These are phyloP conservation scores for Zoysia japonica DNA, from an alignment of 176 grass and related monocot genomes.

Conservation along the genomic window DNA sequence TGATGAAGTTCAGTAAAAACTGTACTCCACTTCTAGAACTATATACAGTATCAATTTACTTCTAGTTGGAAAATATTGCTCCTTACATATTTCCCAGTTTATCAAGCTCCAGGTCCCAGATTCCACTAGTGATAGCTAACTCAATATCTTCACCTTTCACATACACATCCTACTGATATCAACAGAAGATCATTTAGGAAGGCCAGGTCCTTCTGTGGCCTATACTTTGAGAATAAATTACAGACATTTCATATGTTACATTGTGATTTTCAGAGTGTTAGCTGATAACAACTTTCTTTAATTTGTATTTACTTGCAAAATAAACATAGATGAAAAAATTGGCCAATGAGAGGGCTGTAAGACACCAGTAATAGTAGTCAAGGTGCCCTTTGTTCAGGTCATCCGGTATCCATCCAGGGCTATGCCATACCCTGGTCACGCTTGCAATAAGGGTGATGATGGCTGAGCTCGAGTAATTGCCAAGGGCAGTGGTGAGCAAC, in stretches of 20 bases:
- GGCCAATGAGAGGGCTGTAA: slow-evolving; percentile 42
- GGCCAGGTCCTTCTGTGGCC: background rate
- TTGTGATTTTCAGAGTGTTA: slow-evolving; percentile 8
- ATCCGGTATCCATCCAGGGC: slow-evolving; percentile 81
- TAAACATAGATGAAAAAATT: slow-evolving; percentile 68
- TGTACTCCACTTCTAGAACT: too few species aligned
- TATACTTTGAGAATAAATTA: background rate
- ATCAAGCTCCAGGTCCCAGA: too few species aligned
- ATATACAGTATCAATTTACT: too few species aligned
- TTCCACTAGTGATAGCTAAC: too few species aligned
- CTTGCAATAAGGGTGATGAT: slow-evolving; percentile 54
- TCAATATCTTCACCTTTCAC: too few species aligned
- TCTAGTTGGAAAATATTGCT: too few species aligned
- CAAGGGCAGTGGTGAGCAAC: slow-evolving; percentile 60
- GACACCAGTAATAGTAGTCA: slow-evolving; percentile 74
- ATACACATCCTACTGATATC: too few species aligned
- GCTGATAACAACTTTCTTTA: slow-evolving; percentile 57
- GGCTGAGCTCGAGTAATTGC: slow-evolving; percentile 77
- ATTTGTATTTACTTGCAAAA: slow-evolving; percentile 71
- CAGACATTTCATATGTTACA: background rate
- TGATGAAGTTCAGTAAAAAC: background rate
- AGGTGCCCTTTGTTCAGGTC: slow-evolving; percentile 78
- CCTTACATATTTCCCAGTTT: too few species aligned
- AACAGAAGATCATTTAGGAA: too few species aligned
- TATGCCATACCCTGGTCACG: slow-evolving; percentile 35